These are phyloP conservation scores for Mycena epipterygia DNA, from an alignment of 768 basidiomycete species.

Conservation along the genomic window DNA sequence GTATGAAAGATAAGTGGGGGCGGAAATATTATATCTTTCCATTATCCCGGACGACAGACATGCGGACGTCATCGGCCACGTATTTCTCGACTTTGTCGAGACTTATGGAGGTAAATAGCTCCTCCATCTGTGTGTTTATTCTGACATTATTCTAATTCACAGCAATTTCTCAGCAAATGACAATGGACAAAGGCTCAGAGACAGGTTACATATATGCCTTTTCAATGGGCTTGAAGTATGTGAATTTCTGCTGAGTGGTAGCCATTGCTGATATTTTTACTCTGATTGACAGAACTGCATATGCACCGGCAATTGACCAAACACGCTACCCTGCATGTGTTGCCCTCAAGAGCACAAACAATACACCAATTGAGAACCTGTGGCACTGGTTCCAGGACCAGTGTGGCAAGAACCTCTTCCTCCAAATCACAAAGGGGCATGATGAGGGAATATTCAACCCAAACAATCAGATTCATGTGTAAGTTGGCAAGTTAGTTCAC, in stretches of 20 bases:
- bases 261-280: no score
- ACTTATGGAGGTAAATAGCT: neutral
- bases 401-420: conserved; percentile 37
- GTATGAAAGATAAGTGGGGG: conserved; percentile 42
- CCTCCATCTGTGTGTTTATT: neutral
- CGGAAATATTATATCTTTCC: neutral
- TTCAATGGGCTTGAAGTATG: neutral
- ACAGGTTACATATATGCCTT: neutral
- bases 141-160: neutral
- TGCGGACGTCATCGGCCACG: neutral
- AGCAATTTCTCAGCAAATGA: neutral
- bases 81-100: conserved; percentile 2
- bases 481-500: no score
- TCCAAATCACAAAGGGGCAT: conserved; percentile 32
- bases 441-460: conserved; percentile 36
- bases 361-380: conserved; percentile 44
- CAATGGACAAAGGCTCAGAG: neutral
- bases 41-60: neutral
- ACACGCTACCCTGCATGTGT: conserved; percentile 35
- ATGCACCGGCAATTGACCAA: conserved; percentile 38
- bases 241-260: no score
- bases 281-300: conserved; percentile 28
- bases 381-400: conserved; percentile 45
- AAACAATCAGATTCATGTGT: conserved; percentile 35
- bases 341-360: conserved; percentile 39